Base-by-base conservation (phyloP, 495 filamentous ascomycete genomes). In the Aspergillus bridgeri region DNA sequence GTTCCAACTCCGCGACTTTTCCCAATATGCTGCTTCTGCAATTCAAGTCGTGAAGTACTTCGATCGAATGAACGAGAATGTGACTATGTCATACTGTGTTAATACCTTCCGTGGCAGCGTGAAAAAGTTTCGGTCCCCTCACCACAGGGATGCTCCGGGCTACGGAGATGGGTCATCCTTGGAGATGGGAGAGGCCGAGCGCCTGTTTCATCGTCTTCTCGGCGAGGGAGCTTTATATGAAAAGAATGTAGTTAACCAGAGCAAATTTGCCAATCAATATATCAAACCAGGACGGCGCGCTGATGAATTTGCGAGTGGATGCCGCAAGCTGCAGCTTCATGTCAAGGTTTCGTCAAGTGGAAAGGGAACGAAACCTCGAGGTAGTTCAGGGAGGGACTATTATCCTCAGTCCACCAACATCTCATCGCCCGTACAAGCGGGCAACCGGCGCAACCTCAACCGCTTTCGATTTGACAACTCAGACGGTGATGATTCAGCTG, bases 381-480 rank as follows among this genome's bases (percentile, higher is more conserved):
- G 70, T 43, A 63, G 61, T 27, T 51, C 66, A 53, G 43, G 66
- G 19, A 56, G 70, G 24, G 62, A 72, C 23, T 69, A 76, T 18
- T 68, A 78, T 64, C 86, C 87, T 20, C 69, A 79, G 51, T 95
- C 93, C 5, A 96, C 93, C 0, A 89, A 91, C 54, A 81, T 96
- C 9, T 92, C 94, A 3, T 96, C 94, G 11, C 93, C 94, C 6
- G 69, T 91, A 3, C 79, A 86, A 66, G 77, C 76, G 42, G 82
- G 76, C 17, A 71, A 80, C 48, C 63, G 80, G 58, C 77, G 81
- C 5, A 75, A 71, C 21, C 61, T 69, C 52, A 73, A 63, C 25
- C 74, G 70, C 50, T 67, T 65, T 20, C 64, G 60, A 42, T 57
- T 67, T 46, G 58, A 53, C 20, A 51, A 47, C 3, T 23, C 46